phyloP scores from a whole-genome alignment of 2,329 filamentous ascomycete species.

The Zarea fungicola region DNA sequence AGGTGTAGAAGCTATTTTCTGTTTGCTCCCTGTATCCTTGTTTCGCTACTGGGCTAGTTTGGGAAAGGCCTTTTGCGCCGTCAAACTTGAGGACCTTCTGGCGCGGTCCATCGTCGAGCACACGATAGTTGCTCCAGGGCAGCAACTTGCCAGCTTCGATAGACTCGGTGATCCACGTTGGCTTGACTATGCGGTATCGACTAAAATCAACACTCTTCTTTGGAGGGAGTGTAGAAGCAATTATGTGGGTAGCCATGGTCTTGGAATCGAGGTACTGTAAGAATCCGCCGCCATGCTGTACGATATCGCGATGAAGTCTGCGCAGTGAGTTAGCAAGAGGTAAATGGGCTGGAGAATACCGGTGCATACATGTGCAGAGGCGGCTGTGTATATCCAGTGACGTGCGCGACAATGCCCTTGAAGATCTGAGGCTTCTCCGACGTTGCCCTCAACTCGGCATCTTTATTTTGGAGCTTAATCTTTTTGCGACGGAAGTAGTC shows the following conservation, averaged over 20 bases:
- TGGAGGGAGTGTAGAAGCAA: slow-evolving; percentile 81
- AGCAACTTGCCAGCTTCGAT: slow-evolving; percentile 74
- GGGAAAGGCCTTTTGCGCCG: slow-evolving; percentile 60
- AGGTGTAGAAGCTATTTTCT: slow-evolving; percentile 75
- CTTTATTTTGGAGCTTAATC: slow-evolving; percentile 92
- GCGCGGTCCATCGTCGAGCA: slow-evolving; percentile 75
- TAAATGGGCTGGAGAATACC: no score
- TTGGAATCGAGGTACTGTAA: slow-evolving; percentile 93
- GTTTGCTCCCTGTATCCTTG: slow-evolving; percentile 76
- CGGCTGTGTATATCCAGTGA: slow-evolving; percentile 95
- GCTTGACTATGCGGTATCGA: slow-evolving; percentile 87
- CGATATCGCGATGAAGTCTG: slow-evolving; percentile 74
- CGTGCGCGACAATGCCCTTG: slow-evolving; percentile 81
- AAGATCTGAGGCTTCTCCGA: slow-evolving; percentile 77
- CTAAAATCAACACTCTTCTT: slow-evolving; percentile 90
- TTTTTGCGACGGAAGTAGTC: slow-evolving; percentile 97
- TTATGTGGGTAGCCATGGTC: slow-evolving; percentile 92
- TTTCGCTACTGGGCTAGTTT: slow-evolving; percentile 51
- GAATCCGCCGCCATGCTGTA: slow-evolving; percentile 90
- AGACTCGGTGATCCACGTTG: slow-evolving; percentile 90
- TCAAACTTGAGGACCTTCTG: slow-evolving; percentile 69
- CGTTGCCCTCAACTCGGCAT: slow-evolving; percentile 70
- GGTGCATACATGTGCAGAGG: slow-evolving; percentile 66
- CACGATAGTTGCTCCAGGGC: slow-evolving; percentile 79
- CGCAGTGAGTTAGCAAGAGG: neutral